phyloP scores from a whole-genome alignment of 768 basidiomycete genomes.

The Leccinellum rugosiceps region DNA sequence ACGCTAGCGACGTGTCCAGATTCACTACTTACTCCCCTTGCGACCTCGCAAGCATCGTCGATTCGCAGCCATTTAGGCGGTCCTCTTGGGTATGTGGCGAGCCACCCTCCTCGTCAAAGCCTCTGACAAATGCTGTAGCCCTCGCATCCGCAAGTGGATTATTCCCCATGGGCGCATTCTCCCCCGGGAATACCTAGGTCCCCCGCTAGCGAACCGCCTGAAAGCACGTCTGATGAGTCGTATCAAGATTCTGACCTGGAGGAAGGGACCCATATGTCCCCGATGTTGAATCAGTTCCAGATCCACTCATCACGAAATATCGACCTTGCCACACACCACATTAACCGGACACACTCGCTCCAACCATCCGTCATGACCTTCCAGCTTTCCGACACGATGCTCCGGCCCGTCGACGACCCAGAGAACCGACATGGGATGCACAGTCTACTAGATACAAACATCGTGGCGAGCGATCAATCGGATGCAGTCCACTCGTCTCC shows the following conservation, averaged over 20 bases:
- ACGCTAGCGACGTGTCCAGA: conserved; percentile 13
- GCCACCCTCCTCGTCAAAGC: background rate
- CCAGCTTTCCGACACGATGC: conserved; percentile 22
- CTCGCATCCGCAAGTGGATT: conserved; percentile 10
- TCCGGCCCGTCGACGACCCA: conserved; percentile 27
- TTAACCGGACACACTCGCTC: conserved; percentile 12
- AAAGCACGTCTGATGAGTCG: conserved; percentile 30
- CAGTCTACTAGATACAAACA: conserved; percentile 14
- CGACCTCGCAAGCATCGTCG: conserved; percentile 8
- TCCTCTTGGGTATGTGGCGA: conserved; percentile 25
- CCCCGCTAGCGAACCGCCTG: conserved; percentile 28
- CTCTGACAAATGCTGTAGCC: conserved; percentile 23
- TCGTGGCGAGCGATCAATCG: conserved; percentile 15
- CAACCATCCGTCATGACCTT: conserved; percentile 32
- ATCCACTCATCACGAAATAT: conserved; percentile 16
- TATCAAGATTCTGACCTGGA: conserved; percentile 29
- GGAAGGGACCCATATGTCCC: conserved; percentile 26
- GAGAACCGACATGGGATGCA: conserved; percentile 23
- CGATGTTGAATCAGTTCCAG: conserved; percentile 33
- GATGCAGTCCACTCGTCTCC: conserved; percentile 8
- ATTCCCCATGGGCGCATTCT: conserved; percentile 15
- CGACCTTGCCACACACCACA: conserved; percentile 3
- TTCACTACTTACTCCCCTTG: conserved; percentile 9
- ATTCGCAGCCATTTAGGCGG: conserved; percentile 18
- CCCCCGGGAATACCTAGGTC: conserved; percentile 18